Evolutionary conservation across 805 yeast genomes (phyloP).

Genomic region (Cyberlindnera mrakii): DNA sequence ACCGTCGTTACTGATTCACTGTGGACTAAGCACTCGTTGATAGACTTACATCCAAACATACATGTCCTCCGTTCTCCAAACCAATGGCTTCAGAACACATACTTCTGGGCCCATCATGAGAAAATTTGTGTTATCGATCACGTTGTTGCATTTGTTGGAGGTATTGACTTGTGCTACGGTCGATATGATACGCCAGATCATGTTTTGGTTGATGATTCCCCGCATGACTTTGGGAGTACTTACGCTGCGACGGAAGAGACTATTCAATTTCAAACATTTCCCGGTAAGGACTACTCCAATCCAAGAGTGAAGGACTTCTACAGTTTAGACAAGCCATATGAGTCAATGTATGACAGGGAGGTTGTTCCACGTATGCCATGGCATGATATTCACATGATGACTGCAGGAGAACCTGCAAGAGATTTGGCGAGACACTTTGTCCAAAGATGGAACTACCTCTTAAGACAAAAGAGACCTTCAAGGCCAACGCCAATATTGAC

Average conservation of each 20-base stretch:
- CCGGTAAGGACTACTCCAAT: slow-evolving; percentile 96
- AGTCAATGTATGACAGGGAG: slow-evolving; percentile 83
- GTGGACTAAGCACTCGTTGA: slow-evolving; percentile 89
- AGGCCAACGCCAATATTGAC: slow-evolving; percentile 85
- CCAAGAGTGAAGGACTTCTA: slow-evolving; percentile 88
- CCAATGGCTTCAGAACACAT: slow-evolving; percentile 86
- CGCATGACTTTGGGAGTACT: slow-evolving; percentile 27
- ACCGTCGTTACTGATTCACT: slow-evolving; percentile 91
- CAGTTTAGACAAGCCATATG: slow-evolving; percentile 78
- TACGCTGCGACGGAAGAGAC: slow-evolving; percentile 34
- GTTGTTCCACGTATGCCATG: slow-evolving; percentile 94
- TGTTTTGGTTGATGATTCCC: slow-evolving; percentile 71
- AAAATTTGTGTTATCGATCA: slow-evolving; percentile 83
- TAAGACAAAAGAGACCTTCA: slow-evolving; percentile 92
- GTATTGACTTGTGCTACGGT: slow-evolving; percentile 93
- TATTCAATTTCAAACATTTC: slow-evolving; percentile 56
- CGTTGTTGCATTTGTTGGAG: slow-evolving; percentile 87
- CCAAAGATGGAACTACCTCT: slow-evolving; percentile 92
- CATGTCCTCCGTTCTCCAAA: slow-evolving; percentile 93
- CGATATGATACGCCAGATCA: slow-evolving; percentile 97
- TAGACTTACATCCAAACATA: slow-evolving; percentile 79
- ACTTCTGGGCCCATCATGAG: slow-evolving; percentile 99
- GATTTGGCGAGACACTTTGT: slow-evolving; percentile 92
- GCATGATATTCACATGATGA: slow-evolving; percentile 98
- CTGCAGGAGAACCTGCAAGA: slow-evolving; percentile 90